Percentiles rank a stretch among this genome's conserved stretches.
Evolutionary conservation across 352 stramenopile genomes (phyloP).

Genomic region (Globisporangium ultimum): DNA sequence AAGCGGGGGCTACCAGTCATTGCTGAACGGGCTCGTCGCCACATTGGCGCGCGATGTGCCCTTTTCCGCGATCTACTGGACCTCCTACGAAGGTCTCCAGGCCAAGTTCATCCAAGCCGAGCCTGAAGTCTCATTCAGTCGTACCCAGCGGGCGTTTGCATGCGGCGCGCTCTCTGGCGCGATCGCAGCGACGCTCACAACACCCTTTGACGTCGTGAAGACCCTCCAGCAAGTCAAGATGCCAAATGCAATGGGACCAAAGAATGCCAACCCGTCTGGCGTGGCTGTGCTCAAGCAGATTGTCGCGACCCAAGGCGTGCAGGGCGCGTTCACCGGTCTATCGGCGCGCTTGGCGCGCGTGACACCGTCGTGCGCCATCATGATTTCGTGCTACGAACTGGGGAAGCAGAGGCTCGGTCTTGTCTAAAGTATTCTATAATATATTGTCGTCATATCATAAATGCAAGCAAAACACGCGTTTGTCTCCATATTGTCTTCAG

Average conservation of each 20-base stretch:
- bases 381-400: conserved; percentile 84
- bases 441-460: no score
- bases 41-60: conserved; percentile 94
- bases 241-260: conserved; percentile 21
- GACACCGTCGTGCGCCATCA: conserved; percentile 81
- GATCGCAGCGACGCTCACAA: conserved; percentile 89
- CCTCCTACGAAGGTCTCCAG: conserved; percentile 85
- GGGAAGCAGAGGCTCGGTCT: conserved; percentile 71
- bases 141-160: conserved; percentile 75
- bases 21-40: conserved; percentile 86
- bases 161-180: conserved; percentile 84
- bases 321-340: conserved; percentile 62
- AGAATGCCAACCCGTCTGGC: conserved; percentile 23
- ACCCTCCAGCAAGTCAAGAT: conserved; percentile 85
- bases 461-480: no score
- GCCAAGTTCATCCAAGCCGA: conserved; percentile 14
- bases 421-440: conserved; percentile 19
- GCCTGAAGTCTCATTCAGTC: conserved; percentile 25
- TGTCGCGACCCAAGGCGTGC: conserved; percentile 38
- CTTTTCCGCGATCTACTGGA: conserved; percentile 95
- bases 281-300: conserved; percentile 45
- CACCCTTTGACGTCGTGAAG: conserved; percentile 96
- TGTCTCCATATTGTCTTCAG: no score
- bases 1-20: conserved; percentile 63
- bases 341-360: conserved; percentile 63